Percentiles rank a stretch among this genome's conserved stretches.
phyloP scores from a whole-genome alignment of 106 monocot species.

The Dendrobium catenatum region DNA sequence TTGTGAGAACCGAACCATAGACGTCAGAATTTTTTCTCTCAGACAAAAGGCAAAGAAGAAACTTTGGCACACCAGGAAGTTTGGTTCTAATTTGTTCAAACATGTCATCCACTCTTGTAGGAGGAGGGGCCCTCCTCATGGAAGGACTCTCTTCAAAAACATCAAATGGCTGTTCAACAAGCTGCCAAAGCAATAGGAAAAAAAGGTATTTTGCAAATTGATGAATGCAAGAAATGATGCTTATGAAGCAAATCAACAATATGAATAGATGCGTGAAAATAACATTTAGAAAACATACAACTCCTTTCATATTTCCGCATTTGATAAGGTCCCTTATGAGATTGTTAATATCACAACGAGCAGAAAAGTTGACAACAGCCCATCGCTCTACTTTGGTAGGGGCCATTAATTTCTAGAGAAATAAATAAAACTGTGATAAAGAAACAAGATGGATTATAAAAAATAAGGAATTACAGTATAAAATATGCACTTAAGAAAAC shows the following conservation, averaged over 20 bases:
- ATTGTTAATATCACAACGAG: slow-evolving; percentile 48
- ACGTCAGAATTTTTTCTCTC: slow-evolving; percentile 84
- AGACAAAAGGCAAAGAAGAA: slow-evolving; percentile 79
- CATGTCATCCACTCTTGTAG: slow-evolving; percentile 69
- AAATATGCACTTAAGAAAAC: slow-evolving; percentile 17
- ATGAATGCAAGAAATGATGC: neutral
- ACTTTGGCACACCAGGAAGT: slow-evolving; percentile 58
- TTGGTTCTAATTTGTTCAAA: slow-evolving; percentile 46
- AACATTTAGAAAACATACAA: slow-evolving; percentile 35
- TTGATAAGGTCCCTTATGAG: slow-evolving; percentile 59
- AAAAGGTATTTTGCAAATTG: neutral
- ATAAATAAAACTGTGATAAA: neutral
- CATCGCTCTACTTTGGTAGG: slow-evolving; percentile 38
- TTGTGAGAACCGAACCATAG: slow-evolving; percentile 58
- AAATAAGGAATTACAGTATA: neutral
- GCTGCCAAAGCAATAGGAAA: slow-evolving; percentile 18
- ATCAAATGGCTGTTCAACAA: slow-evolving; percentile 52
- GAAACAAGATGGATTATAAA: neutral
- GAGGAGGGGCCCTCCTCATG: slow-evolving; percentile 42
- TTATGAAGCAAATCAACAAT: neutral
- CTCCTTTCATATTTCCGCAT: slow-evolving; percentile 82
- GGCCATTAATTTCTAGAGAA: slow-evolving; percentile 54
- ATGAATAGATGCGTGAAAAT: neutral
- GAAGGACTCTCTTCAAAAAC: slow-evolving; percentile 58
- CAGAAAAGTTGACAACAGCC: slow-evolving; percentile 89